Conservation (phyloP, 1,139 yeast species). For the Yamadazyma spencermartinsiae region DNA sequence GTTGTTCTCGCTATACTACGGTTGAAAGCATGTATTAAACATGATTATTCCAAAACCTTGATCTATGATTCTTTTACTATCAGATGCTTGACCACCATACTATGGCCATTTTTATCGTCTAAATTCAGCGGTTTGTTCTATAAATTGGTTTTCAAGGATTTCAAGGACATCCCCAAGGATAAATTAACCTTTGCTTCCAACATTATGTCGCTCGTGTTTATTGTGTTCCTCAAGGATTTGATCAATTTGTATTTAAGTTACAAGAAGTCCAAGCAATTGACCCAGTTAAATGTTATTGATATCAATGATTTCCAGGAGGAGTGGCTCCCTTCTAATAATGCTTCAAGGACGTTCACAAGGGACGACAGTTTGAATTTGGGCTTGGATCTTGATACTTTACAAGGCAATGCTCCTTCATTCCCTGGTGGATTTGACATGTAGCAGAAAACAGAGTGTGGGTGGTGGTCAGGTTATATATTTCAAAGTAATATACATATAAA, state of each 20-base stretch:
- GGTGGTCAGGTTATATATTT: neutral
- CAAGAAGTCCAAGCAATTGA: conserved; percentile 27
- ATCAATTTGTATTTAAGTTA: conserved; percentile 31
- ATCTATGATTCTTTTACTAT: conserved; percentile 27
- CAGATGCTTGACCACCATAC: conserved; percentile 31
- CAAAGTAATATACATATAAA: conserved; percentile 1
- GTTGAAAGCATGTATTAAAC: conserved; percentile 33
- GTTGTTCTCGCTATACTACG: conserved; percentile 19
- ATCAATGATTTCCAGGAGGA: conserved; percentile 8
- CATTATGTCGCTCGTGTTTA: conserved; percentile 32
- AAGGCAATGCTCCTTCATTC: neutral
- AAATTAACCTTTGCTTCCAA: conserved; percentile 33
- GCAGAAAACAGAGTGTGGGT: too few relatives aligned
- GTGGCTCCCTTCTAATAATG: too few relatives aligned
- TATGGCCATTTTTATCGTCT: conserved; percentile 44
- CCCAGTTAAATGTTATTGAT: conserved; percentile 19
- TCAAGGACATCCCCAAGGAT: conserved; percentile 20
- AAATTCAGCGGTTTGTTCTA: conserved; percentile 31
- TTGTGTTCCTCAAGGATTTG: conserved; percentile 37
- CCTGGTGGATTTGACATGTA: conserved; percentile 1
- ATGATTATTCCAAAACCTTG: conserved; percentile 36
- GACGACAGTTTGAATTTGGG: too few relatives aligned
- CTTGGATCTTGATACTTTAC: neutral
- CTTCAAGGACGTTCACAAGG: too few relatives aligned
- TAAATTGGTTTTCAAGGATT: conserved; percentile 12